These are phyloP conservation scores for Hemisphaericaspora subhashii DNA, from an alignment of 1,139 yeast species.

Conservation along the genomic window DNA sequence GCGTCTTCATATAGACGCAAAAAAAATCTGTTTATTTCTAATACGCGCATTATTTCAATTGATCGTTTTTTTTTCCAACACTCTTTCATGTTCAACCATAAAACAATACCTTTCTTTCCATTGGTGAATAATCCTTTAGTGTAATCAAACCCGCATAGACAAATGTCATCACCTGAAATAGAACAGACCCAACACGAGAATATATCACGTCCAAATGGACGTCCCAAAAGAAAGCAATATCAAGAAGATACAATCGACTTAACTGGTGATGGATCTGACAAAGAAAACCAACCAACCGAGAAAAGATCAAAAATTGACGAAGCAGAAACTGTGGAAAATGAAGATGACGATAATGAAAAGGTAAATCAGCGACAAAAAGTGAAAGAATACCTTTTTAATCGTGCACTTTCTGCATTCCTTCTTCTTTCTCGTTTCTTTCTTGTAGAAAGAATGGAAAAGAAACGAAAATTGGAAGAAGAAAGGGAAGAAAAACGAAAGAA, in stretches of 20 bases:
- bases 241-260: not conserved
- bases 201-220: not conserved
- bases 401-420: too few relatives aligned
- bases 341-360: conserved; percentile 3
- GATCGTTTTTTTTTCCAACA: not conserved
- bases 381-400: conserved; percentile 7
- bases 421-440: too few relatives aligned
- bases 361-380: conserved; percentile 2
- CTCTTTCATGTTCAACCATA: too few relatives aligned
- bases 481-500: conserved; percentile 4
- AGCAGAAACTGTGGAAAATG: not conserved
- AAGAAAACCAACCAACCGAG: conserved; percentile 1
- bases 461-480: conserved; percentile 14
- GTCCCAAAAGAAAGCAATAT: conserved; percentile 2
- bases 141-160: too few relatives aligned
- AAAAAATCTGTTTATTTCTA: too few relatives aligned
- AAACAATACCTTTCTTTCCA: not conserved
- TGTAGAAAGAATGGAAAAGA: conserved; percentile 6
- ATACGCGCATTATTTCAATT: too few relatives aligned
- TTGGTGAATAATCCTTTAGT: too few relatives aligned
- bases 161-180: conserved; percentile 2
- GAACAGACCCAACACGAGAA: not conserved
- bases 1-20: too few relatives aligned
- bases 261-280: conserved; percentile 1
- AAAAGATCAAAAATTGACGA: conserved; percentile 3